phyloP scores from a whole-genome alignment of 1,284 basidiomycete species.

The Puccinia brachypodii region DNA sequence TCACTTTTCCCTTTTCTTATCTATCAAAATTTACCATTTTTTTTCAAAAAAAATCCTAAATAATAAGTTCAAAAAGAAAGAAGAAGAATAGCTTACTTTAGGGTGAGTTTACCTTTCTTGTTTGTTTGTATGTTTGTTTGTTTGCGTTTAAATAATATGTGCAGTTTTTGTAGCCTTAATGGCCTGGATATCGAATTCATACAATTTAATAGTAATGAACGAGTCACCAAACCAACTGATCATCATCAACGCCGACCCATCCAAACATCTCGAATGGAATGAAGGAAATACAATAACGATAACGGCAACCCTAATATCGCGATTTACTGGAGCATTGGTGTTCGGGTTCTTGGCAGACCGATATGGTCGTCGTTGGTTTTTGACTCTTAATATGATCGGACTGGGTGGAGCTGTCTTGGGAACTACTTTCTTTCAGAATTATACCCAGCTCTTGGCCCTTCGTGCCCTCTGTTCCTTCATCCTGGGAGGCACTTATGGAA shows the following conservation, averaged over 20 bases:
- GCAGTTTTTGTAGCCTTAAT: slow-evolving; percentile 25
- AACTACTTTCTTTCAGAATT: slow-evolving; percentile 61
- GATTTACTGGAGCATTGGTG: slow-evolving; percentile 79
- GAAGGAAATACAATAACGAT: slow-evolving; percentile 65
- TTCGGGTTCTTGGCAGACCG: slow-evolving; percentile 64
- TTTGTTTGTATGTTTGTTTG: too few species aligned
- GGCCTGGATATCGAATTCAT: slow-evolving; percentile 24
- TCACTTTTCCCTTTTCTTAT: neutral
- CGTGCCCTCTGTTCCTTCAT: slow-evolving; percentile 63
- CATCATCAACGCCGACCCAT: slow-evolving; percentile 55
- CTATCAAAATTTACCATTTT: neutral
- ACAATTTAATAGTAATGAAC: slow-evolving; percentile 76
- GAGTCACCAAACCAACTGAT: slow-evolving; percentile 67
- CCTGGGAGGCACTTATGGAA: slow-evolving; percentile 68
- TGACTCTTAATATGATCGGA: slow-evolving; percentile 69
- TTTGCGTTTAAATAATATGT: too few species aligned
- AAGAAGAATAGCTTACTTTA: too few species aligned
- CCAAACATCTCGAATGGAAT: slow-evolving; percentile 51
- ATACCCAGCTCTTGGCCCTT: slow-evolving; percentile 60
- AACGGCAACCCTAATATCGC: slow-evolving; percentile 87
- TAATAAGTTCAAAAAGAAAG: too few species aligned
- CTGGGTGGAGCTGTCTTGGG: slow-evolving; percentile 74
- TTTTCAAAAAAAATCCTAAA: too few species aligned
- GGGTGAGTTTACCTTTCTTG: too few species aligned
- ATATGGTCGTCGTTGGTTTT: slow-evolving; percentile 88